Conservation (phyloP, 2,329 filamentous ascomycete genomes). For the Aspergillus udagawae region DNA sequence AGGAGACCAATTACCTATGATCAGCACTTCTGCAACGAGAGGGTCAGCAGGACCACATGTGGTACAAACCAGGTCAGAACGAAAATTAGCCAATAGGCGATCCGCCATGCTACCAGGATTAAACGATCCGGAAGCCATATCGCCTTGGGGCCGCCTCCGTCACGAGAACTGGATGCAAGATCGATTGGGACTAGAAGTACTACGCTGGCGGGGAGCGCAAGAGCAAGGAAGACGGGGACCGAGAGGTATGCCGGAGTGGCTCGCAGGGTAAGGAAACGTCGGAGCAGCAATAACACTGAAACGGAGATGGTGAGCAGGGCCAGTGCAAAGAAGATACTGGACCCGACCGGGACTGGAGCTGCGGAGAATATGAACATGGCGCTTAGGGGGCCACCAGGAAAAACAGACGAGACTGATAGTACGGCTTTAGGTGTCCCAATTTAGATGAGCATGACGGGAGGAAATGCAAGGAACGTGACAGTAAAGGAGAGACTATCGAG, state of each 20-base stretch:
- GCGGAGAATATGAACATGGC: slow-evolving; percentile 28
- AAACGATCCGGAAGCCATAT: slow-evolving; percentile 81
- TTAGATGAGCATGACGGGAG: slow-evolving; percentile 9
- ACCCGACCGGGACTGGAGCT: slow-evolving; percentile 60
- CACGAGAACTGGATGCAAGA: slow-evolving; percentile 77
- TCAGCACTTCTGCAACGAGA: slow-evolving; percentile 2
- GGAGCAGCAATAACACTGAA: slow-evolving; percentile 76
- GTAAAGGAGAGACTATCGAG: slow-evolving; percentile 13
- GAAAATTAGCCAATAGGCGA: slow-evolving; percentile 97
- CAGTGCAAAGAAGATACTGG: slow-evolving; percentile 70
- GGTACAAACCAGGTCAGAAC: slow-evolving; percentile 75
- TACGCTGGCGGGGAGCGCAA: slow-evolving; percentile 87
- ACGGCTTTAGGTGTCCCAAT: slow-evolving; percentile 7
- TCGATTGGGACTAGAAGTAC: slow-evolving; percentile 93
- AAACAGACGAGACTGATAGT: slow-evolving; percentile 7
- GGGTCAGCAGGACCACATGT: neutral
- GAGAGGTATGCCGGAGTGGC: slow-evolving; percentile 85
- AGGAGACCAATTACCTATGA: slow-evolving; percentile 1
- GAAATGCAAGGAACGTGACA: slow-evolving; percentile 4
- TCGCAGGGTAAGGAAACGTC: slow-evolving; percentile 85
- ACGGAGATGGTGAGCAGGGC: slow-evolving; percentile 70
- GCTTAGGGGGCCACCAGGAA: slow-evolving; percentile 14
- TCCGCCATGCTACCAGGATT: slow-evolving; percentile 84
- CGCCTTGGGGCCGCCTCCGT: slow-evolving; percentile 68
- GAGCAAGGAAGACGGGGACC: slow-evolving; percentile 90